phyloP scores from a whole-genome alignment of 2,329 filamentous ascomycete genomes.

The Taxawa tesnikishii region DNA sequence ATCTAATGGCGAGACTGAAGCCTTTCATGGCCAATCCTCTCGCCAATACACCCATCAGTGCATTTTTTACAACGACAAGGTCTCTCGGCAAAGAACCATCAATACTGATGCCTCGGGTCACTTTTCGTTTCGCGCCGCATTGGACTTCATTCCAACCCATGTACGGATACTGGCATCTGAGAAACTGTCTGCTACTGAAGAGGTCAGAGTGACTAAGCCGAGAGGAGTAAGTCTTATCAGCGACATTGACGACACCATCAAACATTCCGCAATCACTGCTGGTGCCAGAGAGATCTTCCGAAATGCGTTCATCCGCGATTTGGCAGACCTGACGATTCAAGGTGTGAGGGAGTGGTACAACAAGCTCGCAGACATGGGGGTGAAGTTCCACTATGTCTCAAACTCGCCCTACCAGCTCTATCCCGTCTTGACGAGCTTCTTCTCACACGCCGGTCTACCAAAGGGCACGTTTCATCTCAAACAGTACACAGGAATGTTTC shows the following conservation, averaged over 20 bases:
- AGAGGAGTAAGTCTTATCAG: slow-evolving; percentile 84
- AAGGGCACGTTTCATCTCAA: slow-evolving; percentile 89
- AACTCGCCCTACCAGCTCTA: slow-evolving; percentile 98
- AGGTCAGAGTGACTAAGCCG: slow-evolving; percentile 64
- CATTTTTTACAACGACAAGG: slow-evolving; percentile 83
- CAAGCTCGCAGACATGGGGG: slow-evolving; percentile 63
- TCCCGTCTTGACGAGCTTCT: slow-evolving; percentile 76
- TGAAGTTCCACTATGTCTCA: slow-evolving; percentile 93
- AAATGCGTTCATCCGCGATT: slow-evolving; percentile 84
- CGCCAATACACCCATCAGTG: slow-evolving; percentile 64
- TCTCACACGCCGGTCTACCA: slow-evolving; percentile 67
- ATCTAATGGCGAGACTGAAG: slow-evolving; percentile 74
- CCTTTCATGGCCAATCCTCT: slow-evolving; percentile 84
- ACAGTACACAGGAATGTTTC: slow-evolving; percentile 91
- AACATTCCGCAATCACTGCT: slow-evolving; percentile 78
- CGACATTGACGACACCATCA: slow-evolving; percentile 96
- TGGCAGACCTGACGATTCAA: slow-evolving; percentile 68
- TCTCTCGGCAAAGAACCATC: slow-evolving; percentile 74
- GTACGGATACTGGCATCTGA: slow-evolving; percentile 80
- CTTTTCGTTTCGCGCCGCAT: slow-evolving; percentile 64
- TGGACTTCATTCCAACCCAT: slow-evolving; percentile 85
- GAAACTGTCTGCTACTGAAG: slow-evolving; percentile 66
- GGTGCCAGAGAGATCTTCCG: slow-evolving; percentile 91
- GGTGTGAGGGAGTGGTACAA: slow-evolving; percentile 88
- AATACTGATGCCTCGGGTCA: slow-evolving; percentile 82